Evolutionary conservation across 2,329 filamentous ascomycete genomes (phyloP).

Genomic region (Fusarium brevicatenulatum): DNA sequence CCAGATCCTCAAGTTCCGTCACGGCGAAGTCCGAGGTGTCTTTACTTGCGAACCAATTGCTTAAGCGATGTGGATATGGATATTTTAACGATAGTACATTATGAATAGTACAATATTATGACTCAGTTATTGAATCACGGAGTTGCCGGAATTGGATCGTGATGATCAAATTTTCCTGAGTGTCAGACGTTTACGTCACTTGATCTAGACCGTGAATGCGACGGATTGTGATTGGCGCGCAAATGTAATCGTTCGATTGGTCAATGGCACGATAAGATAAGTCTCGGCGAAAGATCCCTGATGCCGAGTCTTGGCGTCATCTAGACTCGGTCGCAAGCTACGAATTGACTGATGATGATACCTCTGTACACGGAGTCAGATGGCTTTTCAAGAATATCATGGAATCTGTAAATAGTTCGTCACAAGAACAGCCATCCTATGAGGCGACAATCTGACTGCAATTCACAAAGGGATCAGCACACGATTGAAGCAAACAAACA

Average conservation of each 20-base stretch:
- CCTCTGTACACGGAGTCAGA: background rate
- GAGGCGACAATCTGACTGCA: background rate
- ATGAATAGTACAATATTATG: constrained; percentile 29
- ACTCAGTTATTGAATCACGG: constrained; percentile 8
- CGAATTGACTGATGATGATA: background rate
- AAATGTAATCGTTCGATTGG: constrained; percentile 1
- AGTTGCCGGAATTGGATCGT: constrained; percentile 6
- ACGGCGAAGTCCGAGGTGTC: constrained; percentile 42
- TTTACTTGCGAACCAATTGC: constrained; percentile 46
- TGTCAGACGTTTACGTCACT: constrained; percentile 8
- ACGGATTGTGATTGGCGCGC: constrained; percentile 8
- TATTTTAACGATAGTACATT: constrained; percentile 26
- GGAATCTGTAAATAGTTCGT: background rate
- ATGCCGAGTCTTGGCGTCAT: background rate
- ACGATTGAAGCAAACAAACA: background rate
- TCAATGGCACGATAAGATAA: constrained; percentile 2
- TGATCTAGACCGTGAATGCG: background rate
- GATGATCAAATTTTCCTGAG: background rate
- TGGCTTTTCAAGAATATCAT: background rate
- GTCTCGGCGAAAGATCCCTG: background rate
- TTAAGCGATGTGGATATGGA: constrained; percentile 24
- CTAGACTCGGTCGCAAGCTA: background rate
- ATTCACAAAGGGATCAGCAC: too few species aligned
- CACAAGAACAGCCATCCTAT: background rate
- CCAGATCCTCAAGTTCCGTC: constrained; percentile 41